phyloP scores from a whole-genome alignment of 2,329 filamentous ascomycete species.

The Hymenoscyphus occultus region DNA sequence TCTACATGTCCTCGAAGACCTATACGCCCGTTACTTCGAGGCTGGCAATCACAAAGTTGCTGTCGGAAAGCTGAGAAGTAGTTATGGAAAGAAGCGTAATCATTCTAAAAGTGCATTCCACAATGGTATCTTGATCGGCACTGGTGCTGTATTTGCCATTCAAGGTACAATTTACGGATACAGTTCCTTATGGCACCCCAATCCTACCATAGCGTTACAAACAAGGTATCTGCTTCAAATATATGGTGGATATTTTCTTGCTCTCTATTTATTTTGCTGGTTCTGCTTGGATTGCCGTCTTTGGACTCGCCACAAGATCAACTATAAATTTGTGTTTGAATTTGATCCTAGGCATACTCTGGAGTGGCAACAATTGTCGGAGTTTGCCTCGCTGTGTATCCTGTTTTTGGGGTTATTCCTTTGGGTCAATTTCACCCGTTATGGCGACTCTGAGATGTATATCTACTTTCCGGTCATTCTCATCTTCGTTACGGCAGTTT shows the following conservation, averaged over 20 bases:
- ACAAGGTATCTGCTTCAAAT: slow-evolving; percentile 78
- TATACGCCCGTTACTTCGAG: slow-evolving; percentile 95
- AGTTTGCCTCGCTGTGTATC: slow-evolving; percentile 82
- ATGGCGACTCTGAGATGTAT: slow-evolving; percentile 65
- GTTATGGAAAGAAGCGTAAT: slow-evolving; percentile 56
- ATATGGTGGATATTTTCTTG: slow-evolving; percentile 88
- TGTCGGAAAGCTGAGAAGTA: slow-evolving; percentile 77
- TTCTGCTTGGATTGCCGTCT: slow-evolving; percentile 83
- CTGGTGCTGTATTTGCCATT: slow-evolving; percentile 62
- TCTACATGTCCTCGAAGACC: slow-evolving; percentile 78
- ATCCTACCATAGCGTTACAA: slow-evolving; percentile 47
- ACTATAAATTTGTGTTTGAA: slow-evolving; percentile 96
- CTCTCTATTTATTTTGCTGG: slow-evolving; percentile 74
- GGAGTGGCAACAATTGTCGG: slow-evolving; percentile 84
- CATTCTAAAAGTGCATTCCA: slow-evolving; percentile 57
- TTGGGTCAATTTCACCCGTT: slow-evolving; percentile 82
- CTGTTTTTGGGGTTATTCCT: slow-evolving; percentile 76
- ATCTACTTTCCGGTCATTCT: slow-evolving; percentile 85
- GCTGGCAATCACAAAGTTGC: slow-evolving; percentile 90
- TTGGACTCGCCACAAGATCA: slow-evolving; percentile 83
- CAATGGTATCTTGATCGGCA: slow-evolving; percentile 65
- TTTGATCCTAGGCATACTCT: slow-evolving; percentile 83
- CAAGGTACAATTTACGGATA: slow-evolving; percentile 63
- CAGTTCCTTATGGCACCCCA: slow-evolving; percentile 49
- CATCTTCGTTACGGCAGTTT: slow-evolving; percentile 61